These are phyloP conservation scores for Magnusiomyces starmeri DNA, from an alignment of 1,139 yeast species.

Conservation along the genomic window DNA sequence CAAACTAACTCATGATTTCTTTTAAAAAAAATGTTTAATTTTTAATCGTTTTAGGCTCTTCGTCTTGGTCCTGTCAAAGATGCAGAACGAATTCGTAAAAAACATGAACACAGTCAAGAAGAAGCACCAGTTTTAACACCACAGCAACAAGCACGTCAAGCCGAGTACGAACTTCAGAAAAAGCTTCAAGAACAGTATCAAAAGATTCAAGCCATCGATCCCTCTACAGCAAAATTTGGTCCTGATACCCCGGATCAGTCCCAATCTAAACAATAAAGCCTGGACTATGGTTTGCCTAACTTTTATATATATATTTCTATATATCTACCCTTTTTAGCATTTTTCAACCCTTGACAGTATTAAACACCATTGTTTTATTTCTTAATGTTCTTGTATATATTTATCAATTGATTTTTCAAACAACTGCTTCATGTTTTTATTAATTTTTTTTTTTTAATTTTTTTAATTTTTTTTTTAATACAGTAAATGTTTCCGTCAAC, in stretches of 20 bases:
- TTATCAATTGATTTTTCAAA: not conserved
- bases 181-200: constrained; percentile 57
- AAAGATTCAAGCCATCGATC: constrained; percentile 53
- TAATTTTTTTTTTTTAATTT: too few species aligned
- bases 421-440: too few species aligned
- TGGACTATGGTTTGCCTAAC: too few species aligned
- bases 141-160: constrained; percentile 48
- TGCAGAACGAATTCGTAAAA: constrained; percentile 51
- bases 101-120: constrained; percentile 34
- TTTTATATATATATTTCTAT: too few species aligned
- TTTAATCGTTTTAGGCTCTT: constrained; percentile 37
- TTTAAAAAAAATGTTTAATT: too few species aligned
- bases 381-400: not conserved
- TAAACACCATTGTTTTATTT: not conserved
- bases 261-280: too few species aligned
- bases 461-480: too few species aligned
- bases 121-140: constrained; percentile 28
- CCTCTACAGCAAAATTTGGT: not conserved
- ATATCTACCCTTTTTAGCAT: too few species aligned
- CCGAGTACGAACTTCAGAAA: constrained; percentile 72
- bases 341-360: too few species aligned
- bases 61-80: constrained; percentile 79
- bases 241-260: constrained; percentile 1
- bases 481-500: too few species aligned
- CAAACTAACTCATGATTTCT: too few species aligned